Evolutionary conservation across 1,284 basidiomycete species (phyloP), one percentile per base, ranked within the genome.

Genomic region (Heliocybe sulcata): DNA sequence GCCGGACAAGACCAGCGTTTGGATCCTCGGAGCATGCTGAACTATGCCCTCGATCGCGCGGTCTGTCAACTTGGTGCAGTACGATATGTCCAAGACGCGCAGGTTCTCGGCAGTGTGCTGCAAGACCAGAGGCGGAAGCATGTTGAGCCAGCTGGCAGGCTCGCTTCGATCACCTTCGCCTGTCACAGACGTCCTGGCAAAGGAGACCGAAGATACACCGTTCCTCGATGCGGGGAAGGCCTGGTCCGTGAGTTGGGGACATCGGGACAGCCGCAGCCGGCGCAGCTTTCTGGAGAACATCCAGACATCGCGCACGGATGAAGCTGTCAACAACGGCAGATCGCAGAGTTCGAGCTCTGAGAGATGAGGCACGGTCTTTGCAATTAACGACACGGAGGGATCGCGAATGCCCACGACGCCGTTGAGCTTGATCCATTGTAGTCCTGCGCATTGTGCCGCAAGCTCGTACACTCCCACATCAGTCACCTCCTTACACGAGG

Each of bases 331-430:
- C 35, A 85, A 73, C n/a, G 84, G 79, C 54, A 92, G 83, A 59
- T 82, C 77, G 60, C 83, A 84, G 9, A 96, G 71, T 65, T 97
- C 93, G 58, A 95, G 77, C 68, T 96, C 93, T 55, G 90, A 74
- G 14, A 97, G 78, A 53, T 83, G 79, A 1, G 90, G 84, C 64
- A 92, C 93, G 16, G 82, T 76, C 54, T 82, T 83, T 6, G 86
- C 85, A 58, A 97, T 78, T 12, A 81, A 78, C 53, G 85, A 84
- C 54, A 97, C 76, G 3, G 87, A 82, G 1, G 77, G 74, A 64
- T 93, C 90, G 2, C 91, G 93, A 42, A 96, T 67, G 35, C 80
- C 77, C 25, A 77, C 76, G 55, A 89, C 79, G 19, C 82, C 81
- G 60, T 81, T 85, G 47, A 94, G 69, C 61, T 85, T 86, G 59